Conservation (phyloP, 257 asterid genomes). For the Anisodus acutangulus region DNA sequence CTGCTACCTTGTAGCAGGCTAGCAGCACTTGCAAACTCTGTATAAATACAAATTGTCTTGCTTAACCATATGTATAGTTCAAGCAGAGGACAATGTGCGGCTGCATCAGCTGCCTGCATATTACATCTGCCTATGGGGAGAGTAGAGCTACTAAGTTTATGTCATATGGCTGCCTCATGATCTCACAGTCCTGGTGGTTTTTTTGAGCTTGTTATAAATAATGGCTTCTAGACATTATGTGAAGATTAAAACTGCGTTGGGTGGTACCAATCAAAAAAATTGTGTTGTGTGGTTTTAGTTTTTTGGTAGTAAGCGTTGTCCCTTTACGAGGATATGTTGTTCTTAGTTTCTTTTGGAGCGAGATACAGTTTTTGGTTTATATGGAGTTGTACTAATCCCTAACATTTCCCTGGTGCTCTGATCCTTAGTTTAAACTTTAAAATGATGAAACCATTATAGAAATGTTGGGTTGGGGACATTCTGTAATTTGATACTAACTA, state of each 20-base stretch:
- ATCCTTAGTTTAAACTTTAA: neutral
- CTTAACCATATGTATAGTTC: neutral
- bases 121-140: neutral
- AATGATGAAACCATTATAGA: neutral
- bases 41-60: neutral
- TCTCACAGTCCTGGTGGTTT: neutral
- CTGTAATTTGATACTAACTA: neutral
- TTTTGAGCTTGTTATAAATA: neutral
- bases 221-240: neutral
- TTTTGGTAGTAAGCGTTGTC: neutral
- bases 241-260: neutral
- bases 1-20: neutral
- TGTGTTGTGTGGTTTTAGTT: neutral
- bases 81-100: neutral
- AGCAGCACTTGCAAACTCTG: neutral
- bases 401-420: neutral
- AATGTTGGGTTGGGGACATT: neutral
- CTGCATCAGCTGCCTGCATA: conserved; percentile 11
- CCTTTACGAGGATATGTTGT: neutral
- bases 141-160: neutral
- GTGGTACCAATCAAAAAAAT: neutral
- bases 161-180: neutral
- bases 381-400: neutral
- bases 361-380: neutral
- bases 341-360: conserved; percentile 2